These are phyloP conservation scores for Xylaria arbuscula DNA, from an alignment of 2,329 filamentous ascomycete species.

Conservation along the genomic window DNA sequence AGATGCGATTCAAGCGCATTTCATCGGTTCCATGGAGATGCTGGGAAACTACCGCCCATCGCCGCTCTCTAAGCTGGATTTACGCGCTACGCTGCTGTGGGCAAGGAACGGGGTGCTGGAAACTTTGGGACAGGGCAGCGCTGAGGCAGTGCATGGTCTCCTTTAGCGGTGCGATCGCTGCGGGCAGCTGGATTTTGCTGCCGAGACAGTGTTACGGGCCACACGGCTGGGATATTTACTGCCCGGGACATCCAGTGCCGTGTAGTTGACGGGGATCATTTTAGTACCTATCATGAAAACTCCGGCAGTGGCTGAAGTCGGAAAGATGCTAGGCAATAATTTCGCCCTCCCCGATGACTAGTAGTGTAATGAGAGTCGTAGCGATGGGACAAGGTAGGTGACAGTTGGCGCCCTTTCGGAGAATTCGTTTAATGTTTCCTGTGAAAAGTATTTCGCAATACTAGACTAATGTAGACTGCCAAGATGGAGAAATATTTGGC, in stretches of 20 bases:
- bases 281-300: conserved; percentile 24
- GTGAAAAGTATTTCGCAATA: background rate
- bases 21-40: conserved; percentile 13
- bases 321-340: background rate
- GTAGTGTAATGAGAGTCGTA: background rate
- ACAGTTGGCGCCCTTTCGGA: background rate
- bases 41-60: conserved; percentile 12
- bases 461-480: background rate
- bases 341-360: background rate
- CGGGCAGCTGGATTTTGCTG: conserved; percentile 8
- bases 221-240: conserved; percentile 20
- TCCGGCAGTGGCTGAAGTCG: conserved; percentile 2
- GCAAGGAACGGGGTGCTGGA: conserved; percentile 15
- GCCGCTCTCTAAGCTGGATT: background rate
- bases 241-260: background rate
- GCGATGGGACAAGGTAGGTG: background rate
- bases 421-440: background rate
- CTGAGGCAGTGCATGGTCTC: background rate
- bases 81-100: conserved; percentile 18
- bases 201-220: conserved; percentile 7
- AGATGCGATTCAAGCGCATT: conserved; percentile 11
- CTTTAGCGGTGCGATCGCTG: background rate
- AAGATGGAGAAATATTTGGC: background rate
- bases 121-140: background rate
- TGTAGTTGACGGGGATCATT: conserved; percentile 22